Evolutionary conservation across 208 protist genomes (phyloP).

Genomic region (Borovskyia barvae): DNA sequence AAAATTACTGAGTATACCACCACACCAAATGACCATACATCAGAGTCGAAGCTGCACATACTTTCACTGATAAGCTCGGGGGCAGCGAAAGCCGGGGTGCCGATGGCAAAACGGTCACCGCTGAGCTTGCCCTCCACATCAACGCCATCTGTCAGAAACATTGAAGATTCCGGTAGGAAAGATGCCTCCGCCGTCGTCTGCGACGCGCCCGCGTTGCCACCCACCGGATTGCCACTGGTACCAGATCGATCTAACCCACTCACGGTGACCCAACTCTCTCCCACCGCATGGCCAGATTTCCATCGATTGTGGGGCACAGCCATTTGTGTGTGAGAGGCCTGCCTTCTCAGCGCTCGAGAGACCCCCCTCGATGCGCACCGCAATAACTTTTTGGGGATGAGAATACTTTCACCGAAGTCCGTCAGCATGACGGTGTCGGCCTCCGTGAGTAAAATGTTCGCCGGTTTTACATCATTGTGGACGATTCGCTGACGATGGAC

Average conservation of each 20-base stretch:
- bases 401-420: slow-evolving; percentile 78
- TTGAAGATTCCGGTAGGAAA: slow-evolving; percentile 38
- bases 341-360: too few relatives aligned
- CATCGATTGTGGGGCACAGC: slow-evolving; percentile 22
- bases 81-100: slow-evolving; percentile 54
- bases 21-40: slow-evolving; percentile 95
- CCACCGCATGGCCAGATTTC: slow-evolving; percentile 6
- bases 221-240: not conserved
- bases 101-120: slow-evolving; percentile 19
- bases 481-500: slow-evolving; percentile 70
- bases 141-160: slow-evolving; percentile 40
- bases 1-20: slow-evolving; percentile 91
- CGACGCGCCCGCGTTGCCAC: slow-evolving; percentile 3
- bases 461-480: slow-evolving; percentile 88
- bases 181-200: slow-evolving; percentile 13
- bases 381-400: slow-evolving; percentile 17
- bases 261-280: slow-evolving; percentile 17
- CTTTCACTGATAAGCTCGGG: slow-evolving; percentile 49
- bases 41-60: slow-evolving; percentile 61
- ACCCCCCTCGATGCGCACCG: too few relatives aligned
- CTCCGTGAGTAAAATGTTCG: slow-evolving; percentile 76
- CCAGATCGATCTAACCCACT: slow-evolving; percentile 5
- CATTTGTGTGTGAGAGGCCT: not conserved
- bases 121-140: slow-evolving; percentile 30
- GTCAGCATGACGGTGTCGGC: slow-evolving; percentile 74